Evolutionary conservation across 2,329 filamentous ascomycete genomes (phyloP), one percentile per base, ranked within the genome.

Genomic region (Beauveria sp.): DNA sequence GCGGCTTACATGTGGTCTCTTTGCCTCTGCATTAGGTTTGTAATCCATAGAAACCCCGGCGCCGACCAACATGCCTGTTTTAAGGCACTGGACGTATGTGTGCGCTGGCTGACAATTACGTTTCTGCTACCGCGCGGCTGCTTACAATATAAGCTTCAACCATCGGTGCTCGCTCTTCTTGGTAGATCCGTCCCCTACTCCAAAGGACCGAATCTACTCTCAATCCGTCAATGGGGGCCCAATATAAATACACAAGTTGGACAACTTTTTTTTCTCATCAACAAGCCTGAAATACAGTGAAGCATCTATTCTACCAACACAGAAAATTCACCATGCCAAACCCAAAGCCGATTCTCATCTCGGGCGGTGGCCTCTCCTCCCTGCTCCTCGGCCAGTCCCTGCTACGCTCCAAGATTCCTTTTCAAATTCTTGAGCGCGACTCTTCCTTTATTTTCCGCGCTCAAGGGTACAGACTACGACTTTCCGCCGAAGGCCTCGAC

Each of bases 391-490:
- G 75, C 0, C 77, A 78, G 50, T 76, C 76, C 8, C 73, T 80
- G 1, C 74, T 71, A 2, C 68, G 64, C 1, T 71, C 75, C 51
- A 68, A 69, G 0, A 78, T 82, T n/a, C 76, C 78, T 0, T 86
- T 83, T 69, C 74, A 70, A 43, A 78, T 86, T 49, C 86, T 81
- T 66, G 84, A 87, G 70, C 81, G 81, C 47, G 81, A 84, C 63
- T 63, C 70, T 0, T 78, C 77, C 0, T 72, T 80, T 52, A 63
- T 67, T 1, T 85, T 84, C 66, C 84, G 85, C 50, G 83, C 80
- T 0, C 85, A 88, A 67, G 85, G 85, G 0, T 87, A 88, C 70
- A 74, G 85, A 2, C 74, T 87, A 7, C 81, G 85, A 14, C 76
- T 87, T 2, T 86, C 82, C 0, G 58, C 70, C 0, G 77, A 84